Percentiles rank a stretch among this genome's conserved stretches.
Evolutionary conservation across 331 rosid genomes (phyloP).

Genomic region (Quercus tomentella): DNA sequence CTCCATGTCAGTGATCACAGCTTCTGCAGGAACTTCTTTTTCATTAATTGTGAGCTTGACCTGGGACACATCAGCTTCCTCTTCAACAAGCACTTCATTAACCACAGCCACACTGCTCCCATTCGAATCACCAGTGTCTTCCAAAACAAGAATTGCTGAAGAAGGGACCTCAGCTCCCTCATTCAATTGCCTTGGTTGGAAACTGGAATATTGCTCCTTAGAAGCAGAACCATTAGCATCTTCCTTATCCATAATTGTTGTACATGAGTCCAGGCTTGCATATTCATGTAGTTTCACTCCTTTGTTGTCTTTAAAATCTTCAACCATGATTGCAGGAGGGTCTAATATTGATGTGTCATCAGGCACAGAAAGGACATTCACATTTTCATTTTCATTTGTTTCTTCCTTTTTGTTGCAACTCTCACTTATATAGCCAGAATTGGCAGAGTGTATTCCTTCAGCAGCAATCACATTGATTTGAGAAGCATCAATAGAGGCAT

Average conservation of each 20-base stretch:
- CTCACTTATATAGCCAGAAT: slow-evolving; percentile 20
- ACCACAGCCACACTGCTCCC: slow-evolving; percentile 15
- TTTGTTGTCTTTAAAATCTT: slow-evolving; percentile 33
- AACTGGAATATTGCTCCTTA: slow-evolving; percentile 24
- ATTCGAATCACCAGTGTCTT: slow-evolving; percentile 24
- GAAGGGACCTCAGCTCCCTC: slow-evolving; percentile 26
- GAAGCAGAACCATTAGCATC: slow-evolving; percentile 19
- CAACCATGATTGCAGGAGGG: slow-evolving; percentile 27
- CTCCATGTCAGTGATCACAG: slow-evolving; percentile 24
- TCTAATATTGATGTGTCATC: slow-evolving; percentile 33
- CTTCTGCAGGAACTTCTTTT: slow-evolving; percentile 19
- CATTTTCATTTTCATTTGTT: slow-evolving; percentile 24
- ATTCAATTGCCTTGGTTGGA: slow-evolving; percentile 26
- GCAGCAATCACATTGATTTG: slow-evolving; percentile 31
- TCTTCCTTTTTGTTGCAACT: slow-evolving; percentile 31
- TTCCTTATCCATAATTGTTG: slow-evolving; percentile 25
- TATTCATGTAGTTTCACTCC: slow-evolving; percentile 21
- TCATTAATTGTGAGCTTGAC: slow-evolving; percentile 25
- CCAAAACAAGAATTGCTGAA: slow-evolving; percentile 30
- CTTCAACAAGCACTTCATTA: slow-evolving; percentile 33
- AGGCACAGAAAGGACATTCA: slow-evolving; percentile 25
- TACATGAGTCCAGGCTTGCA: slow-evolving; percentile 11
- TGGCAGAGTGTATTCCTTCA: slow-evolving; percentile 12
- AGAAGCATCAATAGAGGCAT: slow-evolving; percentile 2
- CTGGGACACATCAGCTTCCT: slow-evolving; percentile 28